Evolutionary conservation across 129 eudicot genomes (phyloP).

Genomic region (Saussurea involucrata): DNA sequence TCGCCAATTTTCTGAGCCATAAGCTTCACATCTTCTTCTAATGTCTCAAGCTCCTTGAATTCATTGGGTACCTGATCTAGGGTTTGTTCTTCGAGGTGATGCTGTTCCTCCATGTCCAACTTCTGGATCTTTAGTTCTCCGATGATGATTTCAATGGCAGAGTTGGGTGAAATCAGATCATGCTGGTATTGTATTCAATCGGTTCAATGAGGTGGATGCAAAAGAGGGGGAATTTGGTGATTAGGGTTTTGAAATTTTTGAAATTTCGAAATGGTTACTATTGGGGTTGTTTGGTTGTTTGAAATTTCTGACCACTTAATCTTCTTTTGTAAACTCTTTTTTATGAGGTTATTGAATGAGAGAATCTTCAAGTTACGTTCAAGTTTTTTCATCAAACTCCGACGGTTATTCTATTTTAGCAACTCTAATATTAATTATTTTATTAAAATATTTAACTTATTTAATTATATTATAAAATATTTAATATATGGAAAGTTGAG

Average conservation of each 20-base stretch:
- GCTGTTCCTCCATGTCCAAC: slow-evolving; percentile 23
- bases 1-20: slow-evolving; percentile 47
- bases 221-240: slow-evolving; percentile 10
- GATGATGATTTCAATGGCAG: background rate
- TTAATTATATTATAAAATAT: too few relatives aligned
- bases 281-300: too few relatives aligned
- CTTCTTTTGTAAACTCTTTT: too few relatives aligned
- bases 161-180: background rate
- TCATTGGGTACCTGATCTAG: slow-evolving; percentile 31
- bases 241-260: slow-evolving; percentile 13
- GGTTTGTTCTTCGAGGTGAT: slow-evolving; percentile 20
- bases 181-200: background rate
- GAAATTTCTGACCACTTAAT: too few relatives aligned
- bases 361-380: too few relatives aligned
- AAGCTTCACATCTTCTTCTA: slow-evolving; percentile 49
- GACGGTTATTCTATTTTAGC: too few relatives aligned
- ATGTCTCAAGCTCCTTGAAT: slow-evolving; percentile 32
- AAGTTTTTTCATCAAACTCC: too few relatives aligned
- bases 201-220: background rate
- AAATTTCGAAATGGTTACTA: background rate
- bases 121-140: background rate
- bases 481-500: too few relatives aligned
- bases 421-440: too few relatives aligned
- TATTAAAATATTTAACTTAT: too few relatives aligned
- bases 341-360: too few relatives aligned